Conservation (phyloP, 345 rosid species). For the Eucalyptus caleyi region DNA sequence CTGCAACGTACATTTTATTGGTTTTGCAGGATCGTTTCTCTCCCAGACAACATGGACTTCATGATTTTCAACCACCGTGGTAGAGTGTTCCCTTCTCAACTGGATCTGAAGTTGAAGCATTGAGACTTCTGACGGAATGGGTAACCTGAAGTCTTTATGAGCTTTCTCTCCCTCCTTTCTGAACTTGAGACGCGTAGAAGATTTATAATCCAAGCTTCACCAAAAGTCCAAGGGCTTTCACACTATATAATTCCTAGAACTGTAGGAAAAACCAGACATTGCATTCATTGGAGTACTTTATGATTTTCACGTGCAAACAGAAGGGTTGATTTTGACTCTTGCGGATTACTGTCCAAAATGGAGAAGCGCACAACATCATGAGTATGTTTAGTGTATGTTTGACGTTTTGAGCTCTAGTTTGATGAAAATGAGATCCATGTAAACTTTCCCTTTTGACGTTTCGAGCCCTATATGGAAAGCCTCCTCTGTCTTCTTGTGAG, state of each 20-base stretch:
- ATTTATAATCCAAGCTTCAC: not conserved
- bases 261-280: not conserved
- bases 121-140: not conserved
- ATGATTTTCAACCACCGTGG: conserved; percentile 89
- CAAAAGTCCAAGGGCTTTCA: not conserved
- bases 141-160: not conserved
- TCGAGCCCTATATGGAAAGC: not conserved
- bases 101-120: conserved; percentile 39
- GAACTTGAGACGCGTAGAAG: not conserved
- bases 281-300: not conserved
- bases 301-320: not conserved
- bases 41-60: conserved; percentile 77
- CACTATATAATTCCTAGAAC: not conserved
- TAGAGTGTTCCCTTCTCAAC: conserved; percentile 24
- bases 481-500: not conserved
- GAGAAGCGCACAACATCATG: not conserved
- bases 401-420: not conserved
- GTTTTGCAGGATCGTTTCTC: conserved; percentile 65
- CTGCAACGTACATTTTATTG: not conserved
- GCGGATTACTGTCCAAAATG: not conserved
- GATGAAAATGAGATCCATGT: not conserved
- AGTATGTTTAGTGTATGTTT: not conserved
- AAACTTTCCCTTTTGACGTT: not conserved
- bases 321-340: not conserved
- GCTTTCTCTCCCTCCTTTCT: not conserved